phyloP scores from a whole-genome alignment of 2,329 filamentous ascomycete species.

The Colletotrichum godetiae region DNA sequence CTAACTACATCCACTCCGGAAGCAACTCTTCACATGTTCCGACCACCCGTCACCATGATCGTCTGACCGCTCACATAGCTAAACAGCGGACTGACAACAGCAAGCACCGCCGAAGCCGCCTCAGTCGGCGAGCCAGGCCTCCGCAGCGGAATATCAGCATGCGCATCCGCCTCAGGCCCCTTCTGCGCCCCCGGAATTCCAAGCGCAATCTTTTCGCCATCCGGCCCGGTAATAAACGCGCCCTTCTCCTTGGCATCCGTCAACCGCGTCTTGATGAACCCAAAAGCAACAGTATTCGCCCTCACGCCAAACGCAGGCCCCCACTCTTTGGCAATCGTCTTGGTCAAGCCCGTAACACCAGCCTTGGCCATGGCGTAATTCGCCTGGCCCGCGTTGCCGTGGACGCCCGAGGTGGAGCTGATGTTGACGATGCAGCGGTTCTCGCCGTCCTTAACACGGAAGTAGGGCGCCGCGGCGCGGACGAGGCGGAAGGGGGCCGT shows the following conservation, averaged over 20 bases:
- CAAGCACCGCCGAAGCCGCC: conserved; percentile 81
- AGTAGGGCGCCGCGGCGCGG: conserved; percentile 84
- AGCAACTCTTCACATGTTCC: conserved; percentile 61
- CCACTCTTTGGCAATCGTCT: conserved; percentile 92
- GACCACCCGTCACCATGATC: conserved; percentile 85
- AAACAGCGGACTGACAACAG: conserved; percentile 83
- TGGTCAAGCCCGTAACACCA: conserved; percentile 83
- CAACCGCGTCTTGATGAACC: conserved; percentile 81
- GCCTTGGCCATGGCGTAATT: conserved; percentile 91
- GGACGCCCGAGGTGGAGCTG: conserved; percentile 81
- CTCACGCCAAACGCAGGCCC: conserved; percentile 85
- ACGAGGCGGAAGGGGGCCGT: conserved; percentile 89
- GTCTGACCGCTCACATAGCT: conserved; percentile 90
- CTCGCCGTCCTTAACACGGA: conserved; percentile 86
- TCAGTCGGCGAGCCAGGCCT: conserved; percentile 83
- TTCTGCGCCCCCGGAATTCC: conserved; percentile 76
- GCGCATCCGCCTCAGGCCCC: conserved; percentile 51
- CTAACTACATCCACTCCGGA: not conserved
- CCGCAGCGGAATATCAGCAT: conserved; percentile 81
- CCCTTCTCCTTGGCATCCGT: conserved; percentile 88
- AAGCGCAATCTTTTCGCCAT: conserved; percentile 79
- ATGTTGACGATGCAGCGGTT: conserved; percentile 86
- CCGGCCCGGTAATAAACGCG: conserved; percentile 80
- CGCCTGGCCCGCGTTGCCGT: conserved; percentile 91
- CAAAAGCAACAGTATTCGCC: conserved; percentile 87